Evolutionary conservation across 148 eudicot species (phyloP), one percentile per base, ranked within the genome.

Genomic region (Selenicereus undatus): DNA sequence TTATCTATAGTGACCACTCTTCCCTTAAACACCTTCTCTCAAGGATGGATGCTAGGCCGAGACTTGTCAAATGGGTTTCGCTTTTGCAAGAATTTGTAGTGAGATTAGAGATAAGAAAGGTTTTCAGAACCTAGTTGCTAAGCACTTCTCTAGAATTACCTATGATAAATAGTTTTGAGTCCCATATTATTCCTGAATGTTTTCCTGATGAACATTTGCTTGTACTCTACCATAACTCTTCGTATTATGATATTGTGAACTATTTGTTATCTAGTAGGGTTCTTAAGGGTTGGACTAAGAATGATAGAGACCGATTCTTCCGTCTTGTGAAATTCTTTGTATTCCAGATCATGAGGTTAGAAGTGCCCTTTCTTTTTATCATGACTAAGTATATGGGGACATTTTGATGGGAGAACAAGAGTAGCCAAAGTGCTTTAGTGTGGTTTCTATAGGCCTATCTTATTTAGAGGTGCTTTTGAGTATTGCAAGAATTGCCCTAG

Each of bases 11-110:
- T 54, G 66, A 71, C 20, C 36, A 7, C 14, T n/a, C n/a, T n/a
- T n/a, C n/a, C n/a, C n/a, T n/a, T n/a, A n/a, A n/a, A n/a, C n/a
- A n/a, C n/a, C n/a, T 79, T 2, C 75, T 79, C 30, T 26, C n/a
- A 0, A 79, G 71, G 30, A 79, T 70, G 30, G 75, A 79, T 43
- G 74, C 73, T 11, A 78, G 68, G 20, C 81, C 81, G 11, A 39
- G 60, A 27, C 62, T 78, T 1, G 26, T 78, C n/a, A 20, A 42
- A 8, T 78, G 36, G 81, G 51, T 68, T 11, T 30, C 60, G 3
- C 32, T 60, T 8, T 64, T 56, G 24, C 35, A 32, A 30, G 26
- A 58, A 27, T 56, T 78, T 21, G 5, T 45, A 29, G 50, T 12
- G 74, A 70, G 24, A 70, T 51, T 18, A 13, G 27, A 32, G 66